Evolutionary conservation across 768 basidiomycete species (phyloP).

Genomic region (Boletus vermiculosoides): DNA sequence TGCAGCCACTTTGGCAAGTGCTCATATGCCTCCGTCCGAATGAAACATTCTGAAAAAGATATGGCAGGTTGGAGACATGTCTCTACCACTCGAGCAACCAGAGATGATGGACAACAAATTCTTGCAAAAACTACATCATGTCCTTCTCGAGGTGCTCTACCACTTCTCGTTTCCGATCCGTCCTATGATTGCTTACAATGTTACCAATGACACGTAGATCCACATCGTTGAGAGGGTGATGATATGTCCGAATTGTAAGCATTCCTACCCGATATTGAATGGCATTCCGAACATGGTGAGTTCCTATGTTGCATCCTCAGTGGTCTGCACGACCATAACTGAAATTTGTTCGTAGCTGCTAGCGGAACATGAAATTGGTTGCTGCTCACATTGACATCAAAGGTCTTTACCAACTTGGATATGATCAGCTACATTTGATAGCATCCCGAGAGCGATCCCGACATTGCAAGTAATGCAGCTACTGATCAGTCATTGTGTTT

Average conservation of each 20-base stretch:
- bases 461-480: no score
- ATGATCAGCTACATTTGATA: no score
- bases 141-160: constrained; percentile 77
- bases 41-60: not conserved
- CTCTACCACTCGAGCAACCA: constrained; percentile 71
- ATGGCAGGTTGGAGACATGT: constrained; percentile 78
- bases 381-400: not conserved
- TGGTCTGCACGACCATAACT: not conserved
- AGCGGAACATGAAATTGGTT: constrained; percentile 88
- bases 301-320: constrained; percentile 5
- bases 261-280: constrained; percentile 87
- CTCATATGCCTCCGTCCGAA: not conserved
- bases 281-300: constrained; percentile 98
- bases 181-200: not conserved
- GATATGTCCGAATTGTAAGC: constrained; percentile 90
- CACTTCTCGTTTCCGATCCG: not conserved
- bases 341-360: constrained; percentile 57
- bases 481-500: no score
- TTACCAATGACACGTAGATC: constrained; percentile 50
- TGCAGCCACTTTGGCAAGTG: constrained; percentile 71
- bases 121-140: constrained; percentile 82
- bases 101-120: constrained; percentile 81
- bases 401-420: not conserved
- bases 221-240: constrained; percentile 90
- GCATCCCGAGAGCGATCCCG: no score